Base-by-base conservation (phyloP, 768 basidiomycete genomes). In the Agrocybe praecox region DNA sequence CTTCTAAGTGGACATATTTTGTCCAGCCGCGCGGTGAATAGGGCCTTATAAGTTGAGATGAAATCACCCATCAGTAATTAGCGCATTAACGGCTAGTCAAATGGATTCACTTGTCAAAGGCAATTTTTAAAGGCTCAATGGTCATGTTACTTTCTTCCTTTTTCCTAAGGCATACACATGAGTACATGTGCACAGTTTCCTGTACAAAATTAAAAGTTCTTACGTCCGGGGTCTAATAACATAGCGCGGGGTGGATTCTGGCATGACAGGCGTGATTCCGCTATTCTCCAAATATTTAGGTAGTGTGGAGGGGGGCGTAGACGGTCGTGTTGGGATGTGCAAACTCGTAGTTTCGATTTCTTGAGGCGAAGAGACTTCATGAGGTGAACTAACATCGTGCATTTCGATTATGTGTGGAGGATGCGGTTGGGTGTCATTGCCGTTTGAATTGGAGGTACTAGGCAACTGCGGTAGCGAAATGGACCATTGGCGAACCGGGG, bases 1-100 rank as follows among this genome's bases (percentile, higher is more conserved):
- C 64, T 54, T 65, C 64, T 15, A 59, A 57, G 45, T 65, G 62
- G 2, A 49, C 26, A 15, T 51, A 49, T 40, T 45, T 40, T 4
- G 24, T 24, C 61, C 63, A 65, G 4, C 59, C 57, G 3, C 22
- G 19, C 7, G 57, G 57, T 4, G 57, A 46, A 34, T 10, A 22
- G 15, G 51, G 53, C 24, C 60, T 61, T 51, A 2, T 22, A 23
- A 29, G 1, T 21, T 29, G 6, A 15, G 18, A 26, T 29, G n/a
- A n/a, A 29, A 29, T 29, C 9, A 29, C 9, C 9, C 26, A 29
- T 29, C 9, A 29, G 26, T 29, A 29, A 29, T 5, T 9, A 29
- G 26, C 4, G 9, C 9, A 4, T 29, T 9, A 9, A 9, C 9
- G 9, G 26, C 5, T 29, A 33, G 7, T 2, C 17, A 49, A 49